Percentiles rank a stretch among this genome's conserved stretches.
phyloP scores from a whole-genome alignment of 148 eudicot species.

The Vaccinium darrowii region DNA sequence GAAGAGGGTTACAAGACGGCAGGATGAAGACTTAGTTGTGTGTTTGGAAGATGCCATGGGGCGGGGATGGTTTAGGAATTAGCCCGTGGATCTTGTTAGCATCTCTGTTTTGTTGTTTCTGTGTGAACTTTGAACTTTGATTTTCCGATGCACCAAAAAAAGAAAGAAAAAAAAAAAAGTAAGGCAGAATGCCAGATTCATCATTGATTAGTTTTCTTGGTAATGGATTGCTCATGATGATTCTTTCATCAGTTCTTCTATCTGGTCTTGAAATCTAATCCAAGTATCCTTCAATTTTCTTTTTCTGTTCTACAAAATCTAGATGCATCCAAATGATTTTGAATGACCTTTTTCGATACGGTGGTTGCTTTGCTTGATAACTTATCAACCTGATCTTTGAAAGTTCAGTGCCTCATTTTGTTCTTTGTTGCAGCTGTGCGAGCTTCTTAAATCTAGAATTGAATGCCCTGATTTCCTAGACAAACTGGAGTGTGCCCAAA shows the following conservation, averaged over 20 bases:
- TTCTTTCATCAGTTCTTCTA: not conserved
- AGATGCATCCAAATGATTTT: not conserved
- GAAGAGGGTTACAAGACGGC: not conserved
- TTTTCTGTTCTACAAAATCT: not conserved
- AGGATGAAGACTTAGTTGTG: too few species aligned
- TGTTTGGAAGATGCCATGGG: too few species aligned
- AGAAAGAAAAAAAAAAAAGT: too few species aligned
- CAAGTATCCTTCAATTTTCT: not conserved
- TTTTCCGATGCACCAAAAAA: too few species aligned
- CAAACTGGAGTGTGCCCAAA: slow-evolving; percentile 69
- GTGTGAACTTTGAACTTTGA: too few species aligned
- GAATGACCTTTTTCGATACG: not conserved
- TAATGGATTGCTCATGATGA: not conserved
- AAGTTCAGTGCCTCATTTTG: slow-evolving; percentile 2
- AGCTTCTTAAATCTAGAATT: slow-evolving; percentile 69
- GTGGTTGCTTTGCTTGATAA: not conserved
- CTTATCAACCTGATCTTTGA: slow-evolving; percentile 1
- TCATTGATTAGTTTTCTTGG: too few species aligned
- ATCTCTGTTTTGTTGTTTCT: too few species aligned
- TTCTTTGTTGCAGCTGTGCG: slow-evolving; percentile 55
- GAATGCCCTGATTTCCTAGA: slow-evolving; percentile 69
- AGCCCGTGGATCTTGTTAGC: too few species aligned
- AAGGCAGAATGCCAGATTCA: too few species aligned
- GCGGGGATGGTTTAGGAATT: too few species aligned
- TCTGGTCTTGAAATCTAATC: not conserved